Percentiles rank a stretch among this genome's conserved stretches.
Conservation (phyloP, 2,329 filamentous ascomycete genomes). For the Biscogniauxia marginata region DNA sequence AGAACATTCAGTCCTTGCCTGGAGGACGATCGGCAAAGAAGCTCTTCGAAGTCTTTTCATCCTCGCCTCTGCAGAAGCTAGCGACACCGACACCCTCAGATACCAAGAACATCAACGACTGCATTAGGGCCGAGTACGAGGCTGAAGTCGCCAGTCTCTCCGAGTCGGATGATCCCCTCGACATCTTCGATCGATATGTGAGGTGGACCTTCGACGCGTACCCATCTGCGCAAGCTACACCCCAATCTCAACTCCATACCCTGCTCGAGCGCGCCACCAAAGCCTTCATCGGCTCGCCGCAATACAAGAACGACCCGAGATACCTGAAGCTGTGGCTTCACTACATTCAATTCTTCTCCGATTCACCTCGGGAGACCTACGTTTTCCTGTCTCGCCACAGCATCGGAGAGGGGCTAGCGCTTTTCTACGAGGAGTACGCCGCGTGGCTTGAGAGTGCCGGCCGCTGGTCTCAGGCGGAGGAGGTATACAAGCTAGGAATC, state of each 20-base stretch:
- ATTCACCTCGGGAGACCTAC: constrained; percentile 89
- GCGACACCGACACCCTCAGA: constrained; percentile 67
- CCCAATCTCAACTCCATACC: constrained; percentile 84
- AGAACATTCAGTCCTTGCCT: constrained; percentile 94
- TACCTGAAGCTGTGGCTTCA: constrained; percentile 93
- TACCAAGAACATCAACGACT: constrained; percentile 74
- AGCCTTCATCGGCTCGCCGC: constrained; percentile 75
- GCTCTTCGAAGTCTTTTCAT: constrained; percentile 77
- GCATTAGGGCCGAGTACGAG: constrained; percentile 80
- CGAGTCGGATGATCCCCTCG: constrained; percentile 92
- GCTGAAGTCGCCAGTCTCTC: constrained; percentile 73
- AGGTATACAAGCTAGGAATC: constrained; percentile 88
- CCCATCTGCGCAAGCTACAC: constrained; percentile 86
- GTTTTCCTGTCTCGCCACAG: constrained; percentile 85
- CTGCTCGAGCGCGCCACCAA: constrained; percentile 93
- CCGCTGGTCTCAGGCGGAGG: constrained; percentile 87
- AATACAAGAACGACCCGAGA: constrained; percentile 93
- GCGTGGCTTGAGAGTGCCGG: constrained; percentile 84
- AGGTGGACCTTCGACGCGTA: constrained; percentile 96
- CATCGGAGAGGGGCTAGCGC: constrained; percentile 81
- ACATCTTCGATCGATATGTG: constrained; percentile 94
- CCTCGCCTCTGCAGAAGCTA: constrained; percentile 58
- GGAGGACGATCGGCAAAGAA: constrained; percentile 85
- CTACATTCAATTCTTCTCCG: constrained; percentile 90
- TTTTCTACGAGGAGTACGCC: constrained; percentile 97